Evolutionary conservation across 2,329 filamentous ascomycete species (phyloP).

Genomic region (Geosmithia morbida): DNA sequence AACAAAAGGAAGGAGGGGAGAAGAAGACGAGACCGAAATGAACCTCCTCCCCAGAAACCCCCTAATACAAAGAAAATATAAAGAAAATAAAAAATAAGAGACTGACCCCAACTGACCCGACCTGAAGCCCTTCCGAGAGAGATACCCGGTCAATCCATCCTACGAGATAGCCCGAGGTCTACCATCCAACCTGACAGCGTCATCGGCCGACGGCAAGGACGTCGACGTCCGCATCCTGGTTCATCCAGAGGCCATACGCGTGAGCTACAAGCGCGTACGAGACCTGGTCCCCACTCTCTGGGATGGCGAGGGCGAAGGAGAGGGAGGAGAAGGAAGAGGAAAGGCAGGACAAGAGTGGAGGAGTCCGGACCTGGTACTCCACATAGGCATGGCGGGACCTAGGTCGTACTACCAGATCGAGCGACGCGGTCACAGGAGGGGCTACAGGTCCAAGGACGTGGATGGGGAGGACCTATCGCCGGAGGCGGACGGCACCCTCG

Average conservation of each 20-base stretch:
- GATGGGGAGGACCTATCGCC: conserved; percentile 36
- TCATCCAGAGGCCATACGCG: conserved; percentile 53
- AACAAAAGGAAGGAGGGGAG: no score
- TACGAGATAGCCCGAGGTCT: conserved; percentile 62
- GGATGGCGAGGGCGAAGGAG: conserved; percentile 11
- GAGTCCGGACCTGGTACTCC: conserved; percentile 46
- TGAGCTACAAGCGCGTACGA: conserved; percentile 55
- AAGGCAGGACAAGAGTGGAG: not conserved
- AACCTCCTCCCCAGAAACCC: no score
- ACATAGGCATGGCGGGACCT: conserved; percentile 67
- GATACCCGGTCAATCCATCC: conserved; percentile 63
- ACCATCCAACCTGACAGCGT: conserved; percentile 10
- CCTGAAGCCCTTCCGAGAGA: conserved; percentile 66
- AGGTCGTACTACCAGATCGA: conserved; percentile 56
- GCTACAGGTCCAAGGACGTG: conserved; percentile 58
- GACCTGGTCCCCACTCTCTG: conserved; percentile 50
- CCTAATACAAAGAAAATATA: no score
- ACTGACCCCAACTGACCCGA: no score
- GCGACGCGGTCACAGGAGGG: conserved; percentile 53
- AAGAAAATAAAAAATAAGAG: not conserved
- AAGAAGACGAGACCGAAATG: no score
- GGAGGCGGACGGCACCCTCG: conserved; percentile 25
- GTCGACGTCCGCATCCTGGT: conserved; percentile 42
- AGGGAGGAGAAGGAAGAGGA: not conserved
- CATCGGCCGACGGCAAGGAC: conserved; percentile 16